These are phyloP conservation scores for Psilocybe azurescens DNA, from an alignment of 768 basidiomycete genomes.

Conservation along the genomic window DNA sequence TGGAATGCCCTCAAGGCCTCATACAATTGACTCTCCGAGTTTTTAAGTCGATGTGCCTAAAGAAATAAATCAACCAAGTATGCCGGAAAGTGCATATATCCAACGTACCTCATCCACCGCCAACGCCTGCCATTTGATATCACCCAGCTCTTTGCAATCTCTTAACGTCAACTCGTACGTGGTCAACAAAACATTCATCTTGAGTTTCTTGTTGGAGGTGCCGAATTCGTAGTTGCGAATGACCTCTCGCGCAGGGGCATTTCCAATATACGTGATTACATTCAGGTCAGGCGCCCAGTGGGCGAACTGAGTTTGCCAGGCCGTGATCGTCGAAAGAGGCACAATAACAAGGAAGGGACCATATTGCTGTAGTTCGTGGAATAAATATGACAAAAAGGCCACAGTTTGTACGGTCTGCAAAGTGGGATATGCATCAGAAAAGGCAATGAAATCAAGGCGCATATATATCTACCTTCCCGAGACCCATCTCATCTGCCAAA, in stretches of 20 bases:
- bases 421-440: constrained; percentile 15
- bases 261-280: constrained; percentile 96
- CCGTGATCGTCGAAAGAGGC: constrained; percentile 95
- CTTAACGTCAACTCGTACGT: constrained; percentile 96
- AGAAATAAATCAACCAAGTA: constrained; percentile 20
- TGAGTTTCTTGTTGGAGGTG: constrained; percentile 82
- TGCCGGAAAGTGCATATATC: not conserved
- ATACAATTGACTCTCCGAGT: constrained; percentile 96
- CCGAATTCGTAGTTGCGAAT: constrained; percentile 96
- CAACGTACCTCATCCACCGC: constrained; percentile 89
- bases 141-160: constrained; percentile 85
- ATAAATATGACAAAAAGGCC: constrained; percentile 92
- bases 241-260: constrained; percentile 83
- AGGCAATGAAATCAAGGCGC: constrained; percentile 1
- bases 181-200: constrained; percentile 96
- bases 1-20: constrained; percentile 91
- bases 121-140: constrained; percentile 97
- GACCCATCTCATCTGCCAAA: constrained; percentile 99
- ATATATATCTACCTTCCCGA: constrained; percentile 75
- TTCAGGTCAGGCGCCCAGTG: constrained; percentile 97
- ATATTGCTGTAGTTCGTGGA: constrained; percentile 90
- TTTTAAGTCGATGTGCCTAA: constrained; percentile 96
- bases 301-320: constrained; percentile 96
- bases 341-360: constrained; percentile 98
- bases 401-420: constrained; percentile 93